phyloP scores from a whole-genome alignment of 371 early-diverging fungal species.

The Mortierella sp. region DNA sequence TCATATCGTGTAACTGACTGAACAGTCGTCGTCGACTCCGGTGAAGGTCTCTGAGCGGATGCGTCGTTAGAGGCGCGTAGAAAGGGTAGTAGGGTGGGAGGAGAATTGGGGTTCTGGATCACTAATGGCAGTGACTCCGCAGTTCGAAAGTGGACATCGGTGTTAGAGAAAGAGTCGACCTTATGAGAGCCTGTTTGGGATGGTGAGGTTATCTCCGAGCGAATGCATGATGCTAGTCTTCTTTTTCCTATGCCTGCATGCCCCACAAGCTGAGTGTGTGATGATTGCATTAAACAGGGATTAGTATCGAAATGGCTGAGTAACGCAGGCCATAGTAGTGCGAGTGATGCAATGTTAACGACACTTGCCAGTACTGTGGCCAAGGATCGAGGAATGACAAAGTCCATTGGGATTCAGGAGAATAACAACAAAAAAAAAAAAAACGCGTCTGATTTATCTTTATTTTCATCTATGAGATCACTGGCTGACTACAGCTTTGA shows the following conservation, averaged over 20 bases:
- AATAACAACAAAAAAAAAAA: not conserved
- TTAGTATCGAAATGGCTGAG: not conserved
- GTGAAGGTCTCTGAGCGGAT: not conserved
- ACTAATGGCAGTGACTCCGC: constrained; percentile 21
- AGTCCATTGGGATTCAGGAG: constrained; percentile 20
- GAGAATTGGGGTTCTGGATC: not conserved
- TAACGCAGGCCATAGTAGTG: not conserved
- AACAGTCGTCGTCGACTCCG: not conserved
- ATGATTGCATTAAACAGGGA: not conserved
- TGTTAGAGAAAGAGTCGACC: constrained; percentile 10
- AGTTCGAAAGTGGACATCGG: constrained; percentile 35
- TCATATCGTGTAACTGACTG: constrained; percentile 35
- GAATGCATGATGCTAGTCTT: constrained; percentile 38
- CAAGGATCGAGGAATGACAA: constrained; percentile 34
- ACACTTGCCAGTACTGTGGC: constrained; percentile 35
- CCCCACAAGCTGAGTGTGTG: constrained; percentile 29
- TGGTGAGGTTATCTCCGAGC: constrained; percentile 10
- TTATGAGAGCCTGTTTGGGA: not conserved
- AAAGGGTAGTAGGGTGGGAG: constrained; percentile 2
- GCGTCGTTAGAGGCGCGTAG: not conserved
- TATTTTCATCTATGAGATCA: not conserved
- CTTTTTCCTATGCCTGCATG: constrained; percentile 53
- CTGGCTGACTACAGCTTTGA: constrained; percentile 23
- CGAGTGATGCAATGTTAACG: not conserved
- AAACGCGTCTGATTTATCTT: not conserved